Conservation (phyloP, 2,329 filamentous ascomycete species). For the Fusarium equiseti region DNA sequence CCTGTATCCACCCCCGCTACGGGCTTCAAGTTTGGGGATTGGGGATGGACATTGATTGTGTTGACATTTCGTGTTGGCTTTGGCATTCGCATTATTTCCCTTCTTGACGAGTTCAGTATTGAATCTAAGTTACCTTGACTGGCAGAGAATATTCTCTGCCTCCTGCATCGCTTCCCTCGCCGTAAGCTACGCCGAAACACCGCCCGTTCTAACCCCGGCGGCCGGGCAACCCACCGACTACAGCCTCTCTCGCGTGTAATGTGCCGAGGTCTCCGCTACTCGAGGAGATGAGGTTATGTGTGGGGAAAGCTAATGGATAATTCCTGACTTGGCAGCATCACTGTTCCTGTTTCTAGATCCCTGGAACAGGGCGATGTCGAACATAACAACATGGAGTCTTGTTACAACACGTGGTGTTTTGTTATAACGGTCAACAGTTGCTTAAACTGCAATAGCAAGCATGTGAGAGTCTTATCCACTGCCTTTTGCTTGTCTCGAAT, state of each 20-base stretch:
- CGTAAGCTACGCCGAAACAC: conserved; percentile 46
- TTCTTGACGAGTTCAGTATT: background rate
- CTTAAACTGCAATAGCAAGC: background rate
- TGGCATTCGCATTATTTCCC: background rate
- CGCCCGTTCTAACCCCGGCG: conserved; percentile 32
- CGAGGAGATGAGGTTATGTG: conserved; percentile 25
- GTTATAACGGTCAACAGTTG: background rate
- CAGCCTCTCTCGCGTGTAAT: conserved; percentile 27
- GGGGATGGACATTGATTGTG: background rate
- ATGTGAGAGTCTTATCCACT: conserved; percentile 33
- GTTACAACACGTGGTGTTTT: conserved; percentile 13
- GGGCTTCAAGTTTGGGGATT: conserved; percentile 22
- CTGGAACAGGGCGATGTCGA: background rate
- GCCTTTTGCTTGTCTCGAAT: conserved; percentile 7
- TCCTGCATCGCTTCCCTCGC: conserved; percentile 32
- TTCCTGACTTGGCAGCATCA: conserved; percentile 14
- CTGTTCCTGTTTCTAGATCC: conserved; percentile 31
- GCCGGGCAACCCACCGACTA: conserved; percentile 45
- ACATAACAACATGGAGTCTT: background rate
- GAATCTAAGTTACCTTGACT: background rate
- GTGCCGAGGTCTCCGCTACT: conserved; percentile 47
- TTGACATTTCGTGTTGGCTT: background rate
- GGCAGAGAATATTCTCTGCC: background rate
- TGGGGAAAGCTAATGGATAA: conserved; percentile 30
- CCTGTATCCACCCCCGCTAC: conserved; percentile 42